phyloP scores from a whole-genome alignment of 2,329 filamentous ascomycete genomes.

The Alternaria brassicicola region DNA sequence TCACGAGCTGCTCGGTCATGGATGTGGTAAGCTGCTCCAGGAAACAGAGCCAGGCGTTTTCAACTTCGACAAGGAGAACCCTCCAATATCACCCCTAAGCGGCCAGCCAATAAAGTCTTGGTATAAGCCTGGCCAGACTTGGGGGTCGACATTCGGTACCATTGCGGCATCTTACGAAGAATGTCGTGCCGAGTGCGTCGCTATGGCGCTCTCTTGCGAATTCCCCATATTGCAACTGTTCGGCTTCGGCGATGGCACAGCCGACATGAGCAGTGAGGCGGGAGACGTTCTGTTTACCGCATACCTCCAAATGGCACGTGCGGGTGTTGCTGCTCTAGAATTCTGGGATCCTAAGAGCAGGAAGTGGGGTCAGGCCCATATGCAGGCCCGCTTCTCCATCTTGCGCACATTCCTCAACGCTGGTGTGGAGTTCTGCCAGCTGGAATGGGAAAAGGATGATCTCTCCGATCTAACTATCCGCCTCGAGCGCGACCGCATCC shows the following conservation, averaged over 20 bases:
- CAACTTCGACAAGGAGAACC: conserved; percentile 86
- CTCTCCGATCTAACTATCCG: conserved; percentile 81
- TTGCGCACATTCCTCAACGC: conserved; percentile 83
- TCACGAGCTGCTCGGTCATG: conserved; percentile 87
- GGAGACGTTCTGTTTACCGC: conserved; percentile 87
- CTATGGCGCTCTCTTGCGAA: conserved; percentile 88
- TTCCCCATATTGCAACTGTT: conserved; percentile 90
- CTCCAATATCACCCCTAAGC: conserved; percentile 79
- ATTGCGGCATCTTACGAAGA: conserved; percentile 91
- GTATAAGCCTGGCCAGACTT: conserved; percentile 96
- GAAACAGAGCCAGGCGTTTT: conserved; percentile 81
- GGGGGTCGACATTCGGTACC: conserved; percentile 89
- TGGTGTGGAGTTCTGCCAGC: conserved; percentile 83
- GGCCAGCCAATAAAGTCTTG: conserved; percentile 79
- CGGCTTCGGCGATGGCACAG: conserved; percentile 79
- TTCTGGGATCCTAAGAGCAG: conserved; percentile 91
- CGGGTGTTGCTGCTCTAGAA: conserved; percentile 86
- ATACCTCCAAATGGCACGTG: conserved; percentile 92
- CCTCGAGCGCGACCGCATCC: conserved; percentile 84
- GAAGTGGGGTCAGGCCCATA: conserved; percentile 90
- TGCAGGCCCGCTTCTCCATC: conserved; percentile 89
- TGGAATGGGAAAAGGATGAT: conserved; percentile 75
- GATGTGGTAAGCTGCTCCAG: conserved; percentile 91
- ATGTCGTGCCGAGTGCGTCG: conserved; percentile 91
- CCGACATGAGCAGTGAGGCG: conserved; percentile 75